Evolutionary conservation across 2,329 filamentous ascomycete species (phyloP), one percentile per base, ranked within the genome.

Genomic region (Penicillium sp.): DNA sequence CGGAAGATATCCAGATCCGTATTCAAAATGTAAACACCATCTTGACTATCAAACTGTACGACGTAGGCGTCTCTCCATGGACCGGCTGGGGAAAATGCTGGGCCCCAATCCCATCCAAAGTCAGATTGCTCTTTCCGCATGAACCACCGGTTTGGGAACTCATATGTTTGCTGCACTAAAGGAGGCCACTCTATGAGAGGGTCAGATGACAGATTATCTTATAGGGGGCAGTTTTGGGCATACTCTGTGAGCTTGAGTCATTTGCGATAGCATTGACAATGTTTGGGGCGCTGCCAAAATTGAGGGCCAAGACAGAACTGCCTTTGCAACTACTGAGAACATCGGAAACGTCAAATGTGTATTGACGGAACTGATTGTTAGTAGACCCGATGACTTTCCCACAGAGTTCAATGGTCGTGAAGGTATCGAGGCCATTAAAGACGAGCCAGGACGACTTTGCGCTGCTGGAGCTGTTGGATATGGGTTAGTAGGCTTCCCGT

Each of bases 61-160:
- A 80, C 59, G 55, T 73, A 79, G 1, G 76, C 78, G 28, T 78
- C 74, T 46, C 76, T 70, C 80, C 79, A 84, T 5, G 79, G 75
- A 2, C 80, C 80, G n/a, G 76, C 75, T 0, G 80, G 78, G n/a
- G 73, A 69, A 54, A 83, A 80, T 0, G 75, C 76, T 7, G 77
- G 77, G 7, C 77, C 77, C 78, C 78, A 80, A 44, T 81, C 79
- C 80, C 79, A 83, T 2, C 80, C 80, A 56, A 82, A 82, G 55
- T 82, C 78, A 6, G 69, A 77, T 55, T 82, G 76, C 53, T 81
- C 74, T 53, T 83, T 81, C 19, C 79, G 70, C 23, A 81, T 74
- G 45, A 76, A 80, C 56, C 74, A 71, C 5, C 75, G 68, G 41
- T 79, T 75, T 0, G 66, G 57, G 33, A 77, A 78, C 45, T 80